Conservation (phyloP, 768 basidiomycete species). For the Wakefieldia striispora region DNA sequence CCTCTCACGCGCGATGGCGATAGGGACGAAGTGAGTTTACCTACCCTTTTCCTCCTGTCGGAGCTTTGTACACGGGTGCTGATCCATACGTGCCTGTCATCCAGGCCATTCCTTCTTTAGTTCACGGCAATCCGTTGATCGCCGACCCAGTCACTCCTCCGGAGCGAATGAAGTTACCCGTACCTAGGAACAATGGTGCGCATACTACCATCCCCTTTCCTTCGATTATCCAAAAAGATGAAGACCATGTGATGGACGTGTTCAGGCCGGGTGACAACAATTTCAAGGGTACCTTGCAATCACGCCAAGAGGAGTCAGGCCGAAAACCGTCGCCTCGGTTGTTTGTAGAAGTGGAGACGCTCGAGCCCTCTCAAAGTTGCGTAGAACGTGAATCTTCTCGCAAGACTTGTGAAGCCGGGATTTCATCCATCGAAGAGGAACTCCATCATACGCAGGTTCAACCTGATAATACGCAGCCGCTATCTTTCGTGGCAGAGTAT, state of each 20-base stretch:
- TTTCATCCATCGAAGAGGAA: constrained; percentile 36
- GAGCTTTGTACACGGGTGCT: not conserved
- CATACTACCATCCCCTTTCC: too few species aligned
- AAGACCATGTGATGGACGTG: too few species aligned
- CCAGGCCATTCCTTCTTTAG: not conserved
- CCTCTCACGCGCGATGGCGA: too few species aligned
- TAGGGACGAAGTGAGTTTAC: not conserved
- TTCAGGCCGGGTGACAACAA: too few species aligned
- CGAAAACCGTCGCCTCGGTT: constrained; percentile 23
- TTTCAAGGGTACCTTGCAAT: constrained; percentile 5
- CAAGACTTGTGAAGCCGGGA: too few species aligned
- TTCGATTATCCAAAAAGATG: too few species aligned
- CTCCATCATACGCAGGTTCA: too few species aligned
- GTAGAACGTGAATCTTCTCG: too few species aligned
- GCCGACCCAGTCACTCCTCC: not conserved
- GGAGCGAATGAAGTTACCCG: not conserved
- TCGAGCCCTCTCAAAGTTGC: constrained; percentile 33
- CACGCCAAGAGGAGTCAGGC: constrained; percentile 46
- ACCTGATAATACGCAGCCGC: constrained; percentile 10
- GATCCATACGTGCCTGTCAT: not conserved
- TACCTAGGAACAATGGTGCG: not conserved
- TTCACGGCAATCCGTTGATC: not conserved
- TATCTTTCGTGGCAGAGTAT: too few species aligned
- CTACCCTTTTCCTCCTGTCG: not conserved
- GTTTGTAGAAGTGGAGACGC: constrained; percentile 25